These are phyloP conservation scores for Trichoderma sp. DNA, from an alignment of 2,329 filamentous ascomycete species.

Conservation along the genomic window DNA sequence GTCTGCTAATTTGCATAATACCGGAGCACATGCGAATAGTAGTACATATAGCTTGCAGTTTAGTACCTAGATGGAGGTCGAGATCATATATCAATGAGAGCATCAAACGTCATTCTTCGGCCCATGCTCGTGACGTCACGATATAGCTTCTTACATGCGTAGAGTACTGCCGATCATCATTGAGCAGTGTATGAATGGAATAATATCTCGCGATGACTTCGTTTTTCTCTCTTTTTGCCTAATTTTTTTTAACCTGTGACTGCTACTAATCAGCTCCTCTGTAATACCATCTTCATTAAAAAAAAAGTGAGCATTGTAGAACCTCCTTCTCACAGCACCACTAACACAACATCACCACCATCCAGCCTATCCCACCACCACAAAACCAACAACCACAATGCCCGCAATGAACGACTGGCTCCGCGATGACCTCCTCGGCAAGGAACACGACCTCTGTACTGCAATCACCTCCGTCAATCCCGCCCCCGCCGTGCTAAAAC, in stretches of 20 bases:
- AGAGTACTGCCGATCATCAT: neutral
- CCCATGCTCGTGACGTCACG: conserved; percentile 1
- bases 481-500: conserved; percentile 14
- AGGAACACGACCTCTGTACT: conserved; percentile 18
- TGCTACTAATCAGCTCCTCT: neutral
- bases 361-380: neutral
- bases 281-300: neutral
- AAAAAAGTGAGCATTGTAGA: neutral
- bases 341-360: neutral
- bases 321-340: neutral
- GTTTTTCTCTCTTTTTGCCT: neutral
- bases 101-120: neutral
- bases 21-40: neutral
- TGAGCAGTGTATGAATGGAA: neutral
- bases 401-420: conserved; percentile 19
- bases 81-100: neutral
- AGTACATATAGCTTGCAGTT: neutral
- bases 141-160: neutral
- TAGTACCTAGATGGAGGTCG: neutral
- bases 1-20: conserved; percentile 1
- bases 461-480: conserved; percentile 18
- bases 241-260: neutral
- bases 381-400: neutral
- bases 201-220: neutral
- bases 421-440: conserved; percentile 19